phyloP scores from a whole-genome alignment of 306 rosid species.

The Inga oerstediana region DNA sequence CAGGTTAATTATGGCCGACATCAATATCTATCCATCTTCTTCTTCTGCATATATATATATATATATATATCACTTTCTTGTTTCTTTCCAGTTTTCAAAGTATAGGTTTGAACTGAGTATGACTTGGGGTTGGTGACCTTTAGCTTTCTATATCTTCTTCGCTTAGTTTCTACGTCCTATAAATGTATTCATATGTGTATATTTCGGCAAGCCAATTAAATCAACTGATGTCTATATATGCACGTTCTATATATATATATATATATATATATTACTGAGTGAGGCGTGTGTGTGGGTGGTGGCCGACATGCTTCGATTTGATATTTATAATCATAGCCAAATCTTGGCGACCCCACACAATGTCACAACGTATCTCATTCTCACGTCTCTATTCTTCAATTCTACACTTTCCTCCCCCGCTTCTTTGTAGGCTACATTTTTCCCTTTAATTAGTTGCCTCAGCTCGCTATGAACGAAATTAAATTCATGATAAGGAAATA shows the following conservation, averaged over 20 bases:
- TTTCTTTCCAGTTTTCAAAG: slow-evolving; percentile 14
- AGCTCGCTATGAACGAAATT: neutral
- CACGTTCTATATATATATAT: neutral
- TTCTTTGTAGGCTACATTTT: neutral
- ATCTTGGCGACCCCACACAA: neutral
- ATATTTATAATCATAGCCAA: neutral
- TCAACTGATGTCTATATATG: neutral
- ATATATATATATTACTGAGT: neutral
- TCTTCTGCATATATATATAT: no score
- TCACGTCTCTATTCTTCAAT: neutral
- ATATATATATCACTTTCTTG: slow-evolving; percentile 6
- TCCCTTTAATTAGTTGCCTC: neutral
- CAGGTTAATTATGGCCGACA: slow-evolving; percentile 51
- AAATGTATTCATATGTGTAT: neutral
- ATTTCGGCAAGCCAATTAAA: slow-evolving; percentile 4
- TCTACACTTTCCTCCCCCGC: neutral
- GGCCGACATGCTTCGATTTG: slow-evolving; percentile 7
- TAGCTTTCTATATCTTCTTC: slow-evolving; percentile 8
- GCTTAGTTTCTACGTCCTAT: neutral
- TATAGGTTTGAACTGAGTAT: neutral
- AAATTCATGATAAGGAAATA: neutral
- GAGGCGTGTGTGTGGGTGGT: neutral
- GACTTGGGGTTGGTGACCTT: slow-evolving; percentile 29
- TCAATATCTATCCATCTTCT: slow-evolving; percentile 16
- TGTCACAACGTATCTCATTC: neutral